Conservation (phyloP, 2,329 filamentous ascomycete species). For the Colletotrichum sp. region DNA sequence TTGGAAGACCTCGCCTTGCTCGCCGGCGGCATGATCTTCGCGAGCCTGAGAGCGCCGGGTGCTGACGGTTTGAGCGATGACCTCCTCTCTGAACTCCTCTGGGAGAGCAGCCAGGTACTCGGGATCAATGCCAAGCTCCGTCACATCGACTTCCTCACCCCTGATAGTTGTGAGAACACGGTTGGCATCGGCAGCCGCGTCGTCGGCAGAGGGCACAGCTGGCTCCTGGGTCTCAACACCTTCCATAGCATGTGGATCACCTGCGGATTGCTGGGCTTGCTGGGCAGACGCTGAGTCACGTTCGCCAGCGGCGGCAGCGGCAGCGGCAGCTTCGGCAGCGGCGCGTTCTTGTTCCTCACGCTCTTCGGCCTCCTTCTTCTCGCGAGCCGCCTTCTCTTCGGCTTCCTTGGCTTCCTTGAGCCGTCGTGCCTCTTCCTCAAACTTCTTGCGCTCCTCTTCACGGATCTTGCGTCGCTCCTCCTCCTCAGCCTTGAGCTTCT, state of each 20-base stretch:
- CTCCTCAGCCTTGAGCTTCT: slow-evolving; percentile 68
- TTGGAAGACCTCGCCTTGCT: slow-evolving; percentile 84
- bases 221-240: slow-evolving; percentile 67
- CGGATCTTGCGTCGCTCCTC: slow-evolving; percentile 51
- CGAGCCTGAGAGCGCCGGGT: slow-evolving; percentile 80
- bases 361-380: slow-evolving; percentile 75
- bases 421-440: slow-evolving; percentile 69
- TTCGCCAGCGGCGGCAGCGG: slow-evolving; percentile 42
- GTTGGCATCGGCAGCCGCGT: slow-evolving; percentile 33
- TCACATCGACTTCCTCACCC: slow-evolving; percentile 90
- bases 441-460: slow-evolving; percentile 66
- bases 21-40: slow-evolving; percentile 70
- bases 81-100: slow-evolving; percentile 94
- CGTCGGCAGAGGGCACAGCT: slow-evolving; percentile 33
- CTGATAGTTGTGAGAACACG: slow-evolving; percentile 84
- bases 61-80: slow-evolving; percentile 89
- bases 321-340: slow-evolving; percentile 61
- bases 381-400: slow-evolving; percentile 68
- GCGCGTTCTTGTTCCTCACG: slow-evolving; percentile 65
- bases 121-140: slow-evolving; percentile 89
- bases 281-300: slow-evolving; percentile 32
- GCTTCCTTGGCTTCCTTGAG: slow-evolving; percentile 75
- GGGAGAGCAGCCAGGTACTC: slow-evolving; percentile 97
- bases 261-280: slow-evolving; percentile 25
- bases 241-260: slow-evolving; percentile 71